These are phyloP conservation scores for Yamadazyma atmosphaerica DNA, from an alignment of 1,139 yeast genomes.

Conservation along the genomic window DNA sequence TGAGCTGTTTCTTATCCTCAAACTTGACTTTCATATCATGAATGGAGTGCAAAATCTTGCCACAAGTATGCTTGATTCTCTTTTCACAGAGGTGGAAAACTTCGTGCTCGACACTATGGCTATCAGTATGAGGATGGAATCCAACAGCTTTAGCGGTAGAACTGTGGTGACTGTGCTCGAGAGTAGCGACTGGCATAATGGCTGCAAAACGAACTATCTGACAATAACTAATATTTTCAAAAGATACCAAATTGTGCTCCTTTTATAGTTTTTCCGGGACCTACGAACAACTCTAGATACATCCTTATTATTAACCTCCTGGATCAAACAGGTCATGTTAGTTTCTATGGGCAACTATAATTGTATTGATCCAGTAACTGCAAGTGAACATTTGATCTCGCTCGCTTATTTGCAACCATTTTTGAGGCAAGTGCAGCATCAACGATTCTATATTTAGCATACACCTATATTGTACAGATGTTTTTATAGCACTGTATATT, in stretches of 20 bases:
- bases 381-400: background rate
- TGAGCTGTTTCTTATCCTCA: background rate
- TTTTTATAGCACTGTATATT: background rate
- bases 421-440: background rate
- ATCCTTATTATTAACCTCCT: too few species aligned
- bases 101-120: background rate
- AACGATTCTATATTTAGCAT: background rate
- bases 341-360: background rate
- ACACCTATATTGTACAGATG: background rate
- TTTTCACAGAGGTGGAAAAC: background rate
- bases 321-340: too few species aligned
- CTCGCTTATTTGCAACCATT: background rate
- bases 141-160: background rate
- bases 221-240: too few species aligned
- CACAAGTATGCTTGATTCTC: background rate
- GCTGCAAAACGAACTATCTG: too few species aligned
- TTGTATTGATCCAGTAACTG: background rate
- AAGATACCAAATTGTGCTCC: too few species aligned
- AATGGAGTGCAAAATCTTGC: background rate
- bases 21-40: background rate
- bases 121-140: too few species aligned
- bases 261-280: background rate
- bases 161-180: background rate
- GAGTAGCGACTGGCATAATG: background rate
- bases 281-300: too few species aligned